Evolutionary conservation across 2,329 filamentous ascomycete genomes (phyloP), one percentile per base, ranked within the genome.

Genomic region (Colletotrichum destructivum): DNA sequence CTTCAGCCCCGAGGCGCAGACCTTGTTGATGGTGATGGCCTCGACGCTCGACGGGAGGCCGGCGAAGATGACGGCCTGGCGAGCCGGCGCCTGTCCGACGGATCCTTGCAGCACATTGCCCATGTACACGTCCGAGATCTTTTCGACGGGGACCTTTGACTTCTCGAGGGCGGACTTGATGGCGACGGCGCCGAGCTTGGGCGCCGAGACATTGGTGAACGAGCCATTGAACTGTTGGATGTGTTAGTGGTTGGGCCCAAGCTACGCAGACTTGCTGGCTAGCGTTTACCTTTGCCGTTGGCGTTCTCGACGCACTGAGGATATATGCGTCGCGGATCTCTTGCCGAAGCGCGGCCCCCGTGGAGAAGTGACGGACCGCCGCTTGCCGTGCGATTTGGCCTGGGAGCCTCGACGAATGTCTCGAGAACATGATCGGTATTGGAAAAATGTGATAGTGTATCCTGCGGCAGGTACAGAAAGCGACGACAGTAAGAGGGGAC

Each of bases 21-120:
- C 96, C 84, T 99, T 99, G 88, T 99, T 99, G 83, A 99, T 92
- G 18, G 96, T 98, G 62, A 93, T 92, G 46, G 95, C 93, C 84
- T 99, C 96, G 68, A 97, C 89, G 8, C 88, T 90, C n/a, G 91
- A 86, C 12, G 94, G 88, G 4, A 98, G 89, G 2, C 95, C 95
- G 4, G 96, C 94, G 79, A 97, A 96, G 72, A 98, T 93, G 75
- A 90, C 86, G 13, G 96, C 96, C 84, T 99, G 96, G 60, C 96
- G 91, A 26, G 96, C 96, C 2, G 96, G 96, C 0, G 96, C 90
- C 84, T 99, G 96, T 56, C 96, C 96, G 7, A 96, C 89, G 21
- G 89, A 89, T 55, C 88, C 96, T 81, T 95, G 92, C 51, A 98
- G 88, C 12, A 98, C 96, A 78, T 98, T 97, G 80, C 96, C 96